Percentiles rank a stretch among this genome's conserved stretches.
phyloP scores from a whole-genome alignment of 2,329 filamentous ascomycete genomes.

The Fusarium setosum region DNA sequence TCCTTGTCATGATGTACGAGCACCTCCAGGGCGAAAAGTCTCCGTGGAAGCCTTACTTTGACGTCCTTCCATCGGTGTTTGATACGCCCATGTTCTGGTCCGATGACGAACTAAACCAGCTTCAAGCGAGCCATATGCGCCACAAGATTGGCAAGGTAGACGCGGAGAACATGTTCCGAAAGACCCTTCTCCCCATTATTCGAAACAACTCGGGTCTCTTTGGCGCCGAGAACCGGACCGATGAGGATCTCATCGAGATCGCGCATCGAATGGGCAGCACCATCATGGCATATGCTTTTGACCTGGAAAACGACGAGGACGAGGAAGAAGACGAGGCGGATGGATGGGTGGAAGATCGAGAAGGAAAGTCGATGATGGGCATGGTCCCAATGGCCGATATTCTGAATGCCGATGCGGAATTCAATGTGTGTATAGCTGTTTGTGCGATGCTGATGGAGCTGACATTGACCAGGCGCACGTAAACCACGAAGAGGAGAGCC shows the following conservation, averaged over 20 bases:
- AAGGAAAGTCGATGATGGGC: constrained; percentile 72
- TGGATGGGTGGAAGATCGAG: constrained; percentile 73
- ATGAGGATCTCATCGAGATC: constrained; percentile 59
- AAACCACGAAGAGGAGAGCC: constrained; percentile 62
- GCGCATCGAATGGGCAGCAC: constrained; percentile 87
- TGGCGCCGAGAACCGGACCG: constrained; percentile 48
- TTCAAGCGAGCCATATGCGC: constrained; percentile 82
- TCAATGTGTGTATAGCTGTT: constrained; percentile 70
- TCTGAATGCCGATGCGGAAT: constrained; percentile 88
- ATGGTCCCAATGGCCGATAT: constrained; percentile 95
- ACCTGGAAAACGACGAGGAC: constrained; percentile 72
- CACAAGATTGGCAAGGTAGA: constrained; percentile 79
- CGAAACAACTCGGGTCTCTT: constrained; percentile 59
- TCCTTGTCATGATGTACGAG: constrained; percentile 86
- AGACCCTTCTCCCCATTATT: constrained; percentile 63
- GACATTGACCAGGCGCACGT: constrained; percentile 58
- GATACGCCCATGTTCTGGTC: constrained; percentile 94
- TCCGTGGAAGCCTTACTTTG: constrained; percentile 81
- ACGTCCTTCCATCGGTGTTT: constrained; percentile 77
- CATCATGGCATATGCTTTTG: constrained; percentile 95
- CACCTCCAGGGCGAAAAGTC: constrained; percentile 68
- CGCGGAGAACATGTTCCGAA: constrained; percentile 76
- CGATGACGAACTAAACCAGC: constrained; percentile 72
- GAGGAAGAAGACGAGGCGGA: constrained; percentile 70
- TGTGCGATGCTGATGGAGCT: constrained; percentile 1